phyloP scores from a whole-genome alignment of 805 yeast species.

The Starmerella floricola region DNA sequence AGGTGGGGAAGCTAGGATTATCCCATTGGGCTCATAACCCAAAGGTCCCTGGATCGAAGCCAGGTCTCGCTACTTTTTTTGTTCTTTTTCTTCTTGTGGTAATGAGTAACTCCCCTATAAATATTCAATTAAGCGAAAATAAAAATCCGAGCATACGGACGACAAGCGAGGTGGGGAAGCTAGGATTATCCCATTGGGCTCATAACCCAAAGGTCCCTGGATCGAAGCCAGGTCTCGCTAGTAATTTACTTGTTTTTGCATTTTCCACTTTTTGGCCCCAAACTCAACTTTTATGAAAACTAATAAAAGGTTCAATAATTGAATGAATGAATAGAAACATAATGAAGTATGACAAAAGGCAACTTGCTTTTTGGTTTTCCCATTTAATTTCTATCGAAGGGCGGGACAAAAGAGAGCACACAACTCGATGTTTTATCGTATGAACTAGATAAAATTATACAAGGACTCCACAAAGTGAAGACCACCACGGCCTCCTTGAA shows the following conservation, averaged over 20 bases:
- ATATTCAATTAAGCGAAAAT: too few relatives aligned
- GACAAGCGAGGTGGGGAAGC: constrained; percentile 13
- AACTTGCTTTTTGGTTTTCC: too few relatives aligned
- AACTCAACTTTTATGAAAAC: neutral
- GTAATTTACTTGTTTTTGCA: constrained; percentile 1
- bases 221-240: constrained; percentile 16
- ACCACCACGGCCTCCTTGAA: neutral
- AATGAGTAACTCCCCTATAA: too few relatives aligned
- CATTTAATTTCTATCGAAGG: too few relatives aligned
- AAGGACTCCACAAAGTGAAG: neutral
- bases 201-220: constrained; percentile 19
- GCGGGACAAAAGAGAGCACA: too few relatives aligned
- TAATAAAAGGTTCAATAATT: neutral
- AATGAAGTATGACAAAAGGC: too few relatives aligned
- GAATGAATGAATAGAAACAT: too few relatives aligned
- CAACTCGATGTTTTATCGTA: too few relatives aligned
- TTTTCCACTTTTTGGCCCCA: neutral
- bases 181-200: constrained; percentile 15
- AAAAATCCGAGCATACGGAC: too few relatives aligned
- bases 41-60: constrained; percentile 18
- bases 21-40: constrained; percentile 19
- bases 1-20: constrained; percentile 11
- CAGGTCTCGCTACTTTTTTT: constrained; percentile 10
- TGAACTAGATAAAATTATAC: neutral
- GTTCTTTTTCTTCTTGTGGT: too few relatives aligned